phyloP scores from a whole-genome alignment of 2,329 filamentous ascomycete species.

The Aspergillus candidus region DNA sequence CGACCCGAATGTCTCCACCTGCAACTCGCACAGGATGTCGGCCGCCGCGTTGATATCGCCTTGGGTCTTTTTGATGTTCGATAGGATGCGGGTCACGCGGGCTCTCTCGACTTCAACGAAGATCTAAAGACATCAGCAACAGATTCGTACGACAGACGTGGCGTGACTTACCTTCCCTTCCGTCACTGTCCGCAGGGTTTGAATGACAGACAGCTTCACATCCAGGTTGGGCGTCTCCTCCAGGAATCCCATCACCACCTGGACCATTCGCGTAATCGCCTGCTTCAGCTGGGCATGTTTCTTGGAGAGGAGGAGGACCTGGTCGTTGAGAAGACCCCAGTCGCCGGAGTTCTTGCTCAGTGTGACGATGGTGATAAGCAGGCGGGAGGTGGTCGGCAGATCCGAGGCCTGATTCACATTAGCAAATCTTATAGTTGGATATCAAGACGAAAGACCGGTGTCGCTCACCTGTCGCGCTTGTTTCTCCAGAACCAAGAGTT shows the following conservation, averaged over 20 bases:
- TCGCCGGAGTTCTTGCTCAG: slow-evolving; percentile 89
- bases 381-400: slow-evolving; percentile 85
- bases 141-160: not conserved
- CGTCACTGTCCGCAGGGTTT: slow-evolving; percentile 90
- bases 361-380: slow-evolving; percentile 82
- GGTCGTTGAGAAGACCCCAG: slow-evolving; percentile 93
- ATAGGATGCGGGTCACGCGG: slow-evolving; percentile 88
- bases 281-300: slow-evolving; percentile 99
- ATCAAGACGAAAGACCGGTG: slow-evolving; percentile 1
- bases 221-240: slow-evolving; percentile 78
- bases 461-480: slow-evolving; percentile 80
- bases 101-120: slow-evolving; percentile 98
- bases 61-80: slow-evolving; percentile 94
- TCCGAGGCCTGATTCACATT: slow-evolving; percentile 67
- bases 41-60: slow-evolving; percentile 85
- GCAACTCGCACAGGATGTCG: slow-evolving; percentile 91
- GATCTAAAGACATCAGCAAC: slow-evolving; percentile 52
- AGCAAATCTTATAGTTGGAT: slow-evolving; percentile 5
- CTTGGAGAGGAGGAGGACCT: slow-evolving; percentile 92
- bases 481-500: slow-evolving; percentile 87
- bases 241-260: slow-evolving; percentile 88
- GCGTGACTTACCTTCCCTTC: slow-evolving; percentile 70
- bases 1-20: slow-evolving; percentile 97
- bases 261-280: slow-evolving; percentile 98
- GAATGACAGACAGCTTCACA: slow-evolving; percentile 87